A percentile compares a stretch with the other conserved stretches of the same genome.
phyloP scores from a whole-genome alignment of 2,329 filamentous ascomycete species.

The Cercospora sp. region DNA sequence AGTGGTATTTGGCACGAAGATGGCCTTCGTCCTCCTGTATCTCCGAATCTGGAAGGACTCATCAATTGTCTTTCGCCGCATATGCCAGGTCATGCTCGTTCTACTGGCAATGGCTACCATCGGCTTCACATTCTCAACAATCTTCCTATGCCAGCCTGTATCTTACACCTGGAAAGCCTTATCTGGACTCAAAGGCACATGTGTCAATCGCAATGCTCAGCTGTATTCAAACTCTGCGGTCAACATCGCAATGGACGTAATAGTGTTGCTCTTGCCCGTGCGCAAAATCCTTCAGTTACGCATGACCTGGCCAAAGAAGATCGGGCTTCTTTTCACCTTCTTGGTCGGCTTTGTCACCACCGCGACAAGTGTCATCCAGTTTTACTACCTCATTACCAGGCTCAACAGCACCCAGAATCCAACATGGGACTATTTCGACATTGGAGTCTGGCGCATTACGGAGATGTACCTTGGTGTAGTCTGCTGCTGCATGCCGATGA shows the following conservation, averaged over 20 bases:
- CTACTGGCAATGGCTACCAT: slow-evolving; percentile 16
- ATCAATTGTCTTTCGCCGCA: slow-evolving; percentile 18
- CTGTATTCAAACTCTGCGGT: slow-evolving; percentile 21
- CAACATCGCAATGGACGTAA: slow-evolving; percentile 20
- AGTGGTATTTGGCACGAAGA: slow-evolving; percentile 23
- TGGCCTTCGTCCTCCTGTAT: slow-evolving; percentile 24
- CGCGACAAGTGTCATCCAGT: slow-evolving; percentile 15
- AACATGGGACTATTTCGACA: slow-evolving; percentile 26
- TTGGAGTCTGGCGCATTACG: slow-evolving; percentile 27
- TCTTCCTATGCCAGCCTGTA: slow-evolving; percentile 24
- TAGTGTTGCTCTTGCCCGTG: slow-evolving; percentile 25
- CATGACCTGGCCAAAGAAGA: slow-evolving; percentile 22
- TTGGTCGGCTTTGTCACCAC: slow-evolving; percentile 23
- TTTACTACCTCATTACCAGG: slow-evolving; percentile 19
- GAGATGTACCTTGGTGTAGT: slow-evolving; percentile 24
- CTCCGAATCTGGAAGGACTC: slow-evolving; percentile 25
- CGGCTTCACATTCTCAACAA: slow-evolving; percentile 23
- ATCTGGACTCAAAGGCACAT: slow-evolving; percentile 15
- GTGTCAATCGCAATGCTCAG: slow-evolving; percentile 18
- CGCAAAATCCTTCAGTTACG: slow-evolving; percentile 21
- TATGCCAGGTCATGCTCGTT: slow-evolving; percentile 21
- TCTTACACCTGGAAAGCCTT: slow-evolving; percentile 19
- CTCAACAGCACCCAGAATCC: slow-evolving; percentile 14
- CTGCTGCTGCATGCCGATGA: slow-evolving; percentile 28
- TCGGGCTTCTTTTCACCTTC: slow-evolving; percentile 20